Evolutionary conservation across 306 rosid genomes (phyloP), one percentile per base, ranked within the genome.

Genomic region (Cucumis melo): DNA sequence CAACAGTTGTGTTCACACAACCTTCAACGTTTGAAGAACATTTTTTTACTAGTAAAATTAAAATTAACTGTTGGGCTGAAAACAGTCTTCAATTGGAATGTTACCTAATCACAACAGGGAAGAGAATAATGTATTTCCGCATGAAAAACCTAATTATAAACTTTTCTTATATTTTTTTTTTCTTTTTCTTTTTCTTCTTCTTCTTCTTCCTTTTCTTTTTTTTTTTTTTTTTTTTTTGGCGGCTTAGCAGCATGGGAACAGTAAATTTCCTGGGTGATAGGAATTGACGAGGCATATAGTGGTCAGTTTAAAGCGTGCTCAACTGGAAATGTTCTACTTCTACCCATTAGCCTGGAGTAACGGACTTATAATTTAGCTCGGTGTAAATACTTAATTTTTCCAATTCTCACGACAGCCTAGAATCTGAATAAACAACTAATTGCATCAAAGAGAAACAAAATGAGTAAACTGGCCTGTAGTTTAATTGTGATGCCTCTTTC

Each of bases 401-500:
- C 44, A 64, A 8, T 36, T 38, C 48, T 38, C 0, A 10, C 8
- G 11, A 27, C 44, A 41, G 44, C 44, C 44, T 41, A 41, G 50
- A 38, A 64, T 16, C n/a, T 38, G 74, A 39, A 67, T 21, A 68
- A 48, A 68, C 2, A 27, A 10, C 11, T 39, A 24, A 39, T 9
- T 36, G 55, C 55, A 68, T 41, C 10, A 70, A 39, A 66, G 51
- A 39, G 19, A n/a, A 10, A 66, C 16, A 5, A 8, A 44, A 46
- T 44, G 74, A 42, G 21, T 7, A 68, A 42, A 41, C 6, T 24
- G 79, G 89, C 94, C 89, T 90, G 98, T 4, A 93, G 88, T 83
- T 93, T 93, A 86, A 91, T 91, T 41, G 98, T 90, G 81, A 91
- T 93, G 83, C 98, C 98, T 61, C 96, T 77, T 85, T 91, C 98